phyloP scores from a whole-genome alignment of 2,329 filamentous ascomycete genomes.

The Monilinia vaccinii-corymbosi region DNA sequence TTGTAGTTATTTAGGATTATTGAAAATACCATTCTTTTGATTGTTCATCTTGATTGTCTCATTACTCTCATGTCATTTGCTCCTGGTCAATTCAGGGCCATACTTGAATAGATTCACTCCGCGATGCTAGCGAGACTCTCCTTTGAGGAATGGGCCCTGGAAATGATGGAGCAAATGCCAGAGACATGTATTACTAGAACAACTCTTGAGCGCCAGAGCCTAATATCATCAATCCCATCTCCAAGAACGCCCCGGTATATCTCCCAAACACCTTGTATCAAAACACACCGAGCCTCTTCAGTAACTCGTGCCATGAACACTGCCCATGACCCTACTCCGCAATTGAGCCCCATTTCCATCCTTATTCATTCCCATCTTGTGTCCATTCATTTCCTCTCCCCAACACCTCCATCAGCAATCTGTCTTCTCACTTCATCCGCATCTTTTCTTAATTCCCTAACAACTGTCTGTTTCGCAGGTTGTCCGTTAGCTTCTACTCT shows the following conservation, averaged over 20 bases:
- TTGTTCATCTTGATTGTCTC: neutral
- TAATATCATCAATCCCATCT: neutral
- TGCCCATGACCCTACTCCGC: neutral
- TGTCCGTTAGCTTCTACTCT: neutral
- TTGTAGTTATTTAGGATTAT: neutral
- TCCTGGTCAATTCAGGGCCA: neutral
- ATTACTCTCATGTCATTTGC: too few relatives aligned
- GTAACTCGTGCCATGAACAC: neutral
- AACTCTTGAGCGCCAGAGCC: neutral
- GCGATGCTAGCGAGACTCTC: neutral
- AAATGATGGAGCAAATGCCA: neutral
- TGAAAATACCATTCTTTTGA: neutral
- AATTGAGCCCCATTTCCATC: too few relatives aligned
- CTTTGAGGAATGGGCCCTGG: too few relatives aligned
- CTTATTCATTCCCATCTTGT: too few relatives aligned
- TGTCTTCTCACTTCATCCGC: slow-evolving; percentile 22
- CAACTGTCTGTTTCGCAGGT: slow-evolving; percentile 21
- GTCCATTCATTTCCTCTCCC: neutral
- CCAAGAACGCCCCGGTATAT: neutral
- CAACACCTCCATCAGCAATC: neutral
- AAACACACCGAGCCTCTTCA: neutral
- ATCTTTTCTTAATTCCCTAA: slow-evolving; percentile 28
- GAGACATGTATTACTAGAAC: neutral
- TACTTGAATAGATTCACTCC: neutral
- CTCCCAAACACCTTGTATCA: neutral